Base-by-base conservation (phyloP, 2,329 filamentous ascomycete genomes). In the Arthrinium puccinioides region DNA sequence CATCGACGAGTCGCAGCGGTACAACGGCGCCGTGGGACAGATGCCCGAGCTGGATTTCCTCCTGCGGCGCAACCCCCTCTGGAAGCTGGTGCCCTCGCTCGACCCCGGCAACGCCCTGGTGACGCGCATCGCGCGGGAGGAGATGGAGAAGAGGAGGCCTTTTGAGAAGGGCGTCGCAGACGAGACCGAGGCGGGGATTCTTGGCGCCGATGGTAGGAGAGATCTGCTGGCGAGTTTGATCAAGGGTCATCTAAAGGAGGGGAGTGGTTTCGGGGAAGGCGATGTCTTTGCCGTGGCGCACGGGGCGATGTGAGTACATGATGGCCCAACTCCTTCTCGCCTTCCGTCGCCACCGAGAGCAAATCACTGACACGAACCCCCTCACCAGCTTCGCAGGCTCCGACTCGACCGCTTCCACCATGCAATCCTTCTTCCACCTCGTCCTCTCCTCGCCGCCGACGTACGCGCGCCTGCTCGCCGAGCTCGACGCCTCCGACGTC, bases 341-440 rank as follows among this genome's bases (percentile, higher is more conserved):
- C 7, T 13, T 21, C 2, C 29, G 18, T 16, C 8, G 6, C 3
- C 14, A 13, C 32, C 37, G 8, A 38, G 9, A 36, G 9, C n/a
- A 20, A 20, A 27, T 24, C 26, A 20, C 33, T 26, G 19, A 36
- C 24, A 5, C 8, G 8, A 10, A 6, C n/a, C 1, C 14, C 23
- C 16, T n/a, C 15, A 10, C 19, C 28, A 74, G 70, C 44, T 72
- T 77, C 49, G 74, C 74, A 13, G 76, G 76, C 19, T 76, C 75
- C 15, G 75, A 79, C 55, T 76, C 74, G 0, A 77, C 75, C 0
- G 74, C 75, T 9, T 74, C 70, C 7, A 74, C 70, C 0, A 74
- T 75, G 70, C 70, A 74, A 44, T 73, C 69, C 38, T 72, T 74
- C 52, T 72, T 71, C 58, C 70, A 65, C 59, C 64, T 66, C 28